These are phyloP conservation scores for Leccinum disarticulatum DNA, from an alignment of 768 basidiomycete genomes.

Conservation along the genomic window DNA sequence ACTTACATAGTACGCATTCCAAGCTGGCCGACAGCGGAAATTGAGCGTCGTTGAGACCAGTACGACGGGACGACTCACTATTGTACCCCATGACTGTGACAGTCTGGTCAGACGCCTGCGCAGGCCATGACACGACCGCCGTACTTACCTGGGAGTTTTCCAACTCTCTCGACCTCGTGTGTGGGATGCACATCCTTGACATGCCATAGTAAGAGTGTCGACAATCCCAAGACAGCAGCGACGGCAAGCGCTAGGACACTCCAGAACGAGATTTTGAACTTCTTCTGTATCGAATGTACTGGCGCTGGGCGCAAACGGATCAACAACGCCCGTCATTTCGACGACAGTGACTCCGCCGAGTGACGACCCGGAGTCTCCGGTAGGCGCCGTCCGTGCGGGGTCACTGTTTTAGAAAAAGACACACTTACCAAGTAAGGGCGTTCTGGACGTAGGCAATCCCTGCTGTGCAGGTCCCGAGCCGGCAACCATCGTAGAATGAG, in stretches of 20 bases:
- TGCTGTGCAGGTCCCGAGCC: constrained; percentile 1
- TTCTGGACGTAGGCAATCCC: constrained; percentile 7
- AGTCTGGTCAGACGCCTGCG: background rate
- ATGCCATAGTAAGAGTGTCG: constrained; percentile 13
- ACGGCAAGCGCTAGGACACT: constrained; percentile 17
- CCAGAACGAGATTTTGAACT: constrained; percentile 6
- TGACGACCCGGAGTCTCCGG: too few species aligned
- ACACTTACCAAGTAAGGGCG: constrained; percentile 23
- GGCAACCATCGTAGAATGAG: constrained; percentile 11
- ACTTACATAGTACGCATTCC: constrained; percentile 67
- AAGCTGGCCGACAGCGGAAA: constrained; percentile 40
- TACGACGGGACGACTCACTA: constrained; percentile 39
- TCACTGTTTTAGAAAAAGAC: background rate
- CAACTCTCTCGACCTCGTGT: constrained; percentile 25
- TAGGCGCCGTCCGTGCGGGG: background rate
- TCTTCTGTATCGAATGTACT: constrained; percentile 1
- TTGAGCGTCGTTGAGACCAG: constrained; percentile 6
- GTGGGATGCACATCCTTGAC: background rate
- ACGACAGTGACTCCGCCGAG: background rate
- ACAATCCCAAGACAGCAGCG: constrained; percentile 21
- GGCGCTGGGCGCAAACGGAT: background rate
- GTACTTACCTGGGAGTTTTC: constrained; percentile 19
- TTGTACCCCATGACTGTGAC: constrained; percentile 60
- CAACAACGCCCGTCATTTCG: background rate
- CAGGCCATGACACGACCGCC: background rate